phyloP scores from a whole-genome alignment of 768 basidiomycete species.

The Tulasnella sp. region DNA sequence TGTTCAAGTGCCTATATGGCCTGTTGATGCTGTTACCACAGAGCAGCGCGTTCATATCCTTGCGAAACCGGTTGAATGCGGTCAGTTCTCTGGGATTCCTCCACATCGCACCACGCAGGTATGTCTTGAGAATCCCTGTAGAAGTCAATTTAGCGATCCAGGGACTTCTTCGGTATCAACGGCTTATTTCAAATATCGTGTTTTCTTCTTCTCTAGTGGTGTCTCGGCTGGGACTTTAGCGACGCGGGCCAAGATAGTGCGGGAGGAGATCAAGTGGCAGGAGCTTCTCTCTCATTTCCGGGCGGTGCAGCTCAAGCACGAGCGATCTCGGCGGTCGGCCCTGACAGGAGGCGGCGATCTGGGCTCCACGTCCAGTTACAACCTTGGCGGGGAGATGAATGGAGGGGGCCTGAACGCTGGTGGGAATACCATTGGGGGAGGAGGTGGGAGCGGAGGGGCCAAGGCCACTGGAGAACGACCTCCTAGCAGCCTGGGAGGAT shows the following conservation, averaged over 20 bases:
- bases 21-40: conserved; percentile 95
- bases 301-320: conserved; percentile 77
- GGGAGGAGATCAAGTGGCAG: conserved; percentile 95
- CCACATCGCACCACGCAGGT: conserved; percentile 83
- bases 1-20: conserved; percentile 97
- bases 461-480: conserved; percentile 36
- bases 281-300: conserved; percentile 91
- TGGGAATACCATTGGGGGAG: conserved; percentile 35
- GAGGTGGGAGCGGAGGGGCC: conserved; percentile 32
- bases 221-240: conserved; percentile 23
- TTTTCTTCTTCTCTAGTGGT: not conserved
- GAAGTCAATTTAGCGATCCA: not conserved
- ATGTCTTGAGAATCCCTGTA: conserved; percentile 30
- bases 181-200: too few species aligned
- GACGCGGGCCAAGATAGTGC: conserved; percentile 62
- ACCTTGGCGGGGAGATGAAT: not conserved
- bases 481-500: not conserved
- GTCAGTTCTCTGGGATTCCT: conserved; percentile 92
- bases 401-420: conserved; percentile 36
- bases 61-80: conserved; percentile 87
- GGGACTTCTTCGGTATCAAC: too few species aligned
- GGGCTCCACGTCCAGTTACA: conserved; percentile 14
- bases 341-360: conserved; percentile 64
- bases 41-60: conserved; percentile 89
- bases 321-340: conserved; percentile 82